Evolutionary conservation across 306 rosid genomes (phyloP).

Genomic region (Casuarina glauca): DNA sequence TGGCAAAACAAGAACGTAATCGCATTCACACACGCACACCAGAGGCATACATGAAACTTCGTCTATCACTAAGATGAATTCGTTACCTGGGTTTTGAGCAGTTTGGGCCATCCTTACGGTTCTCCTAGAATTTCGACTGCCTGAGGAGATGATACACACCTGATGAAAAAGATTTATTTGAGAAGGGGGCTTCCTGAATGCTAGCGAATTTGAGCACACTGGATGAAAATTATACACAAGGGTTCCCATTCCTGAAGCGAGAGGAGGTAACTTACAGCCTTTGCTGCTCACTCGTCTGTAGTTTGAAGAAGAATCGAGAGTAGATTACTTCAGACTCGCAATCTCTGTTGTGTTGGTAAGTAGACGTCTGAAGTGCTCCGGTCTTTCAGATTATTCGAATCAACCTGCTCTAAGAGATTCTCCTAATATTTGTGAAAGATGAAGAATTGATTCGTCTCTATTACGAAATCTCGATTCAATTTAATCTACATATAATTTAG

Average conservation of each 20-base stretch:
- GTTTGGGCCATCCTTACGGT: constrained; percentile 53
- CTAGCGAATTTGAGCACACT: constrained; percentile 6
- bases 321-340: too few species aligned
- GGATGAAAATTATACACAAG: background rate
- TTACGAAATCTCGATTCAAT: too few species aligned
- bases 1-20: background rate
- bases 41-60: background rate
- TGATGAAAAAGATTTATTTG: constrained; percentile 6
- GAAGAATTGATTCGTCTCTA: too few species aligned
- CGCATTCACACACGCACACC: background rate
- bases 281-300: background rate
- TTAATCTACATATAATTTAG: too few species aligned
- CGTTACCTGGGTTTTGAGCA: constrained; percentile 46
- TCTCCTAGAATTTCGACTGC: constrained; percentile 21
- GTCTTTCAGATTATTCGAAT: too few species aligned
- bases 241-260: background rate
- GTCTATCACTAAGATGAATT: background rate
- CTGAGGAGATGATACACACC: constrained; percentile 22
- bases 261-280: background rate
- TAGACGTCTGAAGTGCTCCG: too few species aligned
- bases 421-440: too few species aligned
- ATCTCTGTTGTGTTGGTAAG: too few species aligned
- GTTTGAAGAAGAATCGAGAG: too few species aligned
- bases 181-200: constrained; percentile 11
- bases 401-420: too few species aligned